Conservation (phyloP, 129 eudicot species). For the Cynara cardunculus region DNA sequence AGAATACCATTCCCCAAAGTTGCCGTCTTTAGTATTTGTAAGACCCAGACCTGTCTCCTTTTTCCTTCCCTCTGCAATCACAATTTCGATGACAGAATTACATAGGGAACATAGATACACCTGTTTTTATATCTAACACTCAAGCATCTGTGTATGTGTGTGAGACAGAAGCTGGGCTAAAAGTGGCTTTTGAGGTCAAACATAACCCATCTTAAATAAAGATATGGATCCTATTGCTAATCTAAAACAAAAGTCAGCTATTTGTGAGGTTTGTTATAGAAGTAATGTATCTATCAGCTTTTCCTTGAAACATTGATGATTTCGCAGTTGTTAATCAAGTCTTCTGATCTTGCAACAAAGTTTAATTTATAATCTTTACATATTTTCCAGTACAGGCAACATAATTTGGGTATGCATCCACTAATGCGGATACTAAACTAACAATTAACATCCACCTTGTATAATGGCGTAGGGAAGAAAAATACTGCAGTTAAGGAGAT, state of each 20-base stretch:
- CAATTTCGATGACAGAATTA: not conserved
- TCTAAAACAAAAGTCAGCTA: not conserved
- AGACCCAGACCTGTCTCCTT: conserved; percentile 62
- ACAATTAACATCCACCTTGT: not conserved
- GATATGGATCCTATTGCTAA: not conserved
- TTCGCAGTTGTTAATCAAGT: not conserved
- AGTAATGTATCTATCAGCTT: not conserved
- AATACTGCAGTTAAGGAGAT: not conserved
- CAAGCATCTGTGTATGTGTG: not conserved
- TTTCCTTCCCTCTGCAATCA: conserved; percentile 15
- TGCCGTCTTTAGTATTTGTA: conserved; percentile 60
- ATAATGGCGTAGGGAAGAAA: not conserved
- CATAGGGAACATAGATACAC: not conserved
- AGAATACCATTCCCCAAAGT: conserved; percentile 88
- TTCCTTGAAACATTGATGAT: not conserved
- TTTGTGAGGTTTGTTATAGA: not conserved
- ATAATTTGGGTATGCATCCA: not conserved
- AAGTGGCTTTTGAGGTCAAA: not conserved
- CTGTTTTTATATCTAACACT: not conserved
- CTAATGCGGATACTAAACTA: not conserved
- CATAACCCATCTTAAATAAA: not conserved
- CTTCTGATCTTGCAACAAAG: not conserved
- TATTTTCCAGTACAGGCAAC: not conserved
- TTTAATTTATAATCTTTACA: not conserved
- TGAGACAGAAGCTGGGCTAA: not conserved